Evolutionary conservation across 768 basidiomycete species (phyloP), one percentile per base, ranked within the genome.

Genomic region (Mrakia gelida): DNA sequence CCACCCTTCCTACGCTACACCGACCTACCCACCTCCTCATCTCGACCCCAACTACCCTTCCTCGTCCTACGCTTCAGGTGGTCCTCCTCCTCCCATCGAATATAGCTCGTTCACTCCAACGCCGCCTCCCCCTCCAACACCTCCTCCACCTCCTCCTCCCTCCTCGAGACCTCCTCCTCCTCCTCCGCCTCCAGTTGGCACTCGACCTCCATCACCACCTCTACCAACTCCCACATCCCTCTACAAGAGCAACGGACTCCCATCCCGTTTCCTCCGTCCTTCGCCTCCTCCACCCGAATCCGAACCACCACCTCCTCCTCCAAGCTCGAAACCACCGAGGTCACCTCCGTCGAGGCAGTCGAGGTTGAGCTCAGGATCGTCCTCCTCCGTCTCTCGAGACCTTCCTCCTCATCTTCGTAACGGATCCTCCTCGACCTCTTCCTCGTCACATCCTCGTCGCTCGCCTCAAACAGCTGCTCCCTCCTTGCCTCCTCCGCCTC

Each of bases 221-320:
- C 67, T 26, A 7, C 38, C 38, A 16, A 34, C 67, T 38, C 72
- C 59, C 26, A 59, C 54, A 4, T 23, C 72, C 16, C n/a, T n/a
- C 52, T 23, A 38, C 4, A 32, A 32, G 71, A 72, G 71, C 52
- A 30, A 56, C 6, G 26, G 30, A 7, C 49, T 74, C 4, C 73
- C 73, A n/a, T 28, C 56, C 7, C 52, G 62, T 10, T 74, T 74
- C 59, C 52, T 74, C 28, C 73, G 54, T 2, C 52, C 52, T 11
- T 74, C 73, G 1, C 73, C 73, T 13, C 43, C 73, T 34, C 73
- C 73, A n/a, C 30, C 73, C 30, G 23, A n/a, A 1, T 26, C 32
- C n/a, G 26, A 26, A 43, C n/a, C 59, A 28, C 30, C 73, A 11
- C 52, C 73, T n/a, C 32, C 30, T 21, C 59, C 38, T 34, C 32